Conservation (phyloP, 495 filamentous ascomycete genomes). For the Hypoxylon fuscum region DNA sequence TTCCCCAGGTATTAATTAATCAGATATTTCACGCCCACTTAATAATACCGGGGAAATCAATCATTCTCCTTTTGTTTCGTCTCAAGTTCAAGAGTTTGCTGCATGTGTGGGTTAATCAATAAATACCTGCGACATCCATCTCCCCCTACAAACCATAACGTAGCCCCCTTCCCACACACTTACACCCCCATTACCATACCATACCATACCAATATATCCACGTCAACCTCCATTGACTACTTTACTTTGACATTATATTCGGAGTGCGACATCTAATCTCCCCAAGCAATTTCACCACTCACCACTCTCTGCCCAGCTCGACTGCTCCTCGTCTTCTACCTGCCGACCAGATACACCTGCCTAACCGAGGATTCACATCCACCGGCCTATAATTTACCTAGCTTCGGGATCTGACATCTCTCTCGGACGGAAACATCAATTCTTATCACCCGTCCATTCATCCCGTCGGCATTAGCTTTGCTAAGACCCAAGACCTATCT, state of each 20-base stretch:
- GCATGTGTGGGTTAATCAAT: slow-evolving; percentile 31
- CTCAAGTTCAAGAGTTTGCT: slow-evolving; percentile 17
- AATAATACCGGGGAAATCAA: slow-evolving; percentile 29
- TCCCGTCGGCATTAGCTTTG: slow-evolving; percentile 39
- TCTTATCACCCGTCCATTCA: slow-evolving; percentile 31
- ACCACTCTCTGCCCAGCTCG: slow-evolving; percentile 14
- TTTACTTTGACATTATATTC: slow-evolving; percentile 22
- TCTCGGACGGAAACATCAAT: slow-evolving; percentile 26
- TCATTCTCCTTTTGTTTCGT: slow-evolving; percentile 35
- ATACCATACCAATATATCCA: slow-evolving; percentile 31
- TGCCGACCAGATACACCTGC: slow-evolving; percentile 30
- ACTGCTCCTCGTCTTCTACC: slow-evolving; percentile 20
- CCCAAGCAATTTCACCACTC: neutral
- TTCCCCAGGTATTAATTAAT: slow-evolving; percentile 41
- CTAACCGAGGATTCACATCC: slow-evolving; percentile 36
- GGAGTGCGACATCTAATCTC: slow-evolving; percentile 34
- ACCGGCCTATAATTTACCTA: slow-evolving; percentile 32
- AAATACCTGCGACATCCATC: slow-evolving; percentile 31
- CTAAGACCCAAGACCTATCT: slow-evolving; percentile 27
- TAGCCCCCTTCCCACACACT: slow-evolving; percentile 22
- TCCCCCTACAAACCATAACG: slow-evolving; percentile 8
- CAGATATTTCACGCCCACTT: slow-evolving; percentile 25
- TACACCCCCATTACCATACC: slow-evolving; percentile 9
- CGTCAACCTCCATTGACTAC: slow-evolving; percentile 27
- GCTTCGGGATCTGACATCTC: slow-evolving; percentile 40